phyloP scores from a whole-genome alignment of 2,329 filamentous ascomycete species.

The Ophiostoma sp. region DNA sequence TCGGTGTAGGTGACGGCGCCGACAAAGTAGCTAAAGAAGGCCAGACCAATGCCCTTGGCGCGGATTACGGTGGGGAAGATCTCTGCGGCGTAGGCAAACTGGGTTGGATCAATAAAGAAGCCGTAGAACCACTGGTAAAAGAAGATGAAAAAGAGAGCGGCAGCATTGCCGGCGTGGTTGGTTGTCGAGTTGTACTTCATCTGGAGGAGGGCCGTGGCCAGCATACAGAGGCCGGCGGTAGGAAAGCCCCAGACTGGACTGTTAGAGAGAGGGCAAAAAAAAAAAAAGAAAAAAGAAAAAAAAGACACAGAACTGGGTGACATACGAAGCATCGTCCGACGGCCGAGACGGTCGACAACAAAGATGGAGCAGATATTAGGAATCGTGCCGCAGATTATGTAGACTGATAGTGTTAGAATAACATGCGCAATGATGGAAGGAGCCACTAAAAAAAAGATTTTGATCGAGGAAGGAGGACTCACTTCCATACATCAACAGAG shows the following conservation, averaged over 20 bases:
- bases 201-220: neutral
- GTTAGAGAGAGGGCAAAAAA: neutral
- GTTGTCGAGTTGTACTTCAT: neutral
- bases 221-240: neutral
- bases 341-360: neutral
- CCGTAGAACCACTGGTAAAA: neutral
- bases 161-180: neutral
- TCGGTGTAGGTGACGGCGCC: neutral
- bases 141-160: neutral
- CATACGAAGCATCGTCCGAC: neutral
- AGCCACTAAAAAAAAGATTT: neutral
- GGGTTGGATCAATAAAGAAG: conserved; percentile 18
- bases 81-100: conserved; percentile 21
- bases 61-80: conserved; percentile 21
- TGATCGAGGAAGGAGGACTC: neutral
- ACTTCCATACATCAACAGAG: neutral
- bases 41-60: conserved; percentile 22
- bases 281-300: neutral
- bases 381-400: neutral
- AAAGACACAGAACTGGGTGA: neutral
- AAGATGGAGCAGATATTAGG: conserved; percentile 9
- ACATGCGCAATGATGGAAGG: no score
- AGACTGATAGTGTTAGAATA: neutral
- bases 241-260: neutral
- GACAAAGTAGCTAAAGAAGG: conserved; percentile 12